phyloP scores from a whole-genome alignment of 2,329 filamentous ascomycete species.

The Juglanconis sp. region DNA sequence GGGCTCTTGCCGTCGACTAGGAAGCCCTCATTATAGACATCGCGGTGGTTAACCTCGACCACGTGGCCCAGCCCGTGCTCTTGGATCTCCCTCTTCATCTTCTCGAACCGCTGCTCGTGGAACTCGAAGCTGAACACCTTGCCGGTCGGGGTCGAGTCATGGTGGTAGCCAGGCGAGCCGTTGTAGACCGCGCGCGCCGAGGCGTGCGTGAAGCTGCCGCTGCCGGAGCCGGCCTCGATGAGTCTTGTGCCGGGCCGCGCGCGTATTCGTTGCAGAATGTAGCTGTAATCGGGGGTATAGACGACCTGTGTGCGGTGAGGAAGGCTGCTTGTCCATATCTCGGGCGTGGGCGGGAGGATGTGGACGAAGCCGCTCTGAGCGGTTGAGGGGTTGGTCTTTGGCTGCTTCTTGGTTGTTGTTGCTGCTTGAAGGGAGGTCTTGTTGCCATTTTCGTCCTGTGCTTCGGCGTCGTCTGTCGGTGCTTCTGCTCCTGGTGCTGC shows the following conservation, averaged over 20 bases:
- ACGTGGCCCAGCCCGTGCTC: constrained; percentile 63
- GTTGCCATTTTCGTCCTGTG: constrained; percentile 1
- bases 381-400: constrained; percentile 35
- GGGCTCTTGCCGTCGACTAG: constrained; percentile 58
- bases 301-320: constrained; percentile 84
- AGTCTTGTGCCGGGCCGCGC: constrained; percentile 69
- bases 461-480: neutral
- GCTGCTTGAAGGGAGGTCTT: neutral
- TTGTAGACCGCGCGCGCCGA: constrained; percentile 73
- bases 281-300: constrained; percentile 84
- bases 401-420: constrained; percentile 7
- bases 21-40: constrained; percentile 77
- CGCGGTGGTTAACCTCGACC: constrained; percentile 72
- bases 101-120: constrained; percentile 67
- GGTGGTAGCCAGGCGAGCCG: constrained; percentile 47
- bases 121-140: constrained; percentile 83
- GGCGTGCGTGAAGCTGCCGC: constrained; percentile 81
- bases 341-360: constrained; percentile 73
- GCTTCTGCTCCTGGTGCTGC: neutral
- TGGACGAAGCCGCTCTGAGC: constrained; percentile 72
- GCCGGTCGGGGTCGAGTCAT: constrained; percentile 48
- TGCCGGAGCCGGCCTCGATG: constrained; percentile 79
- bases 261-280: constrained; percentile 72
- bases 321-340: constrained; percentile 76
- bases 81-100: constrained; percentile 66